Evolutionary conservation across 2,329 filamentous ascomycete genomes (phyloP).

Genomic region (Fusarium sp.): DNA sequence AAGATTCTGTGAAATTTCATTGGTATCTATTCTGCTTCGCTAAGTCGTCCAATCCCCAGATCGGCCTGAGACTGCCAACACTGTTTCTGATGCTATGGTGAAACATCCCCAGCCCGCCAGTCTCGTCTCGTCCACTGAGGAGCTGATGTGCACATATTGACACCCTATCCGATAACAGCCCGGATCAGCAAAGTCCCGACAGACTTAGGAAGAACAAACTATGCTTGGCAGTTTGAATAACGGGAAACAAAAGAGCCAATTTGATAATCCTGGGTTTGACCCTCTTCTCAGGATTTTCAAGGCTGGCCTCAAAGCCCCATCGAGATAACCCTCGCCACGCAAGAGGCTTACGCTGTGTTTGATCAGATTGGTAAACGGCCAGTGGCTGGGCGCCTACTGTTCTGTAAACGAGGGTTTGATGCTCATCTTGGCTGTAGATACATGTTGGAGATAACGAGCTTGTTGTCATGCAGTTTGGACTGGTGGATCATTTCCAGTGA

Average conservation of each 20-base stretch:
- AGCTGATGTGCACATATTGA: conserved; percentile 14
- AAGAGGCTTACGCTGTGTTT: conserved; percentile 18
- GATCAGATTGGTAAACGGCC: conserved; percentile 21
- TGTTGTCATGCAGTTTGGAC: conserved; percentile 19
- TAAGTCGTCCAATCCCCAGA: conserved; percentile 11
- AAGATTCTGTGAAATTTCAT: conserved; percentile 14
- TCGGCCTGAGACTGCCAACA: conserved; percentile 25
- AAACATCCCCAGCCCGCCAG: conserved; percentile 25
- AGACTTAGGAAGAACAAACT: conserved; percentile 1
- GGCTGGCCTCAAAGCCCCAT: conserved; percentile 30
- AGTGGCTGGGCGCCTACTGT: conserved; percentile 22
- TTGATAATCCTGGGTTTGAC: conserved; percentile 29
- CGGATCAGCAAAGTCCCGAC: conserved; percentile 24
- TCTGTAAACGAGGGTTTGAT: conserved; percentile 31
- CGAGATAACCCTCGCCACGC: conserved; percentile 11
- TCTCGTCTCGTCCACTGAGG: conserved; percentile 19
- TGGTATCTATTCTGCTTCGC: conserved; percentile 18
- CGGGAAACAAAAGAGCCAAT: conserved; percentile 11
- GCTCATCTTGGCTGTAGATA: conserved; percentile 27
- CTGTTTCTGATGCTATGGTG: conserved; percentile 36
- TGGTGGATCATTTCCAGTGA: conserved; percentile 64
- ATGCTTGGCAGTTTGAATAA: conserved; percentile 29
- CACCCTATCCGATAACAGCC: conserved; percentile 28
- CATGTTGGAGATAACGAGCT: conserved; percentile 14
- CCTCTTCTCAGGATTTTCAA: conserved; percentile 25